These are phyloP conservation scores for Vigna radiata DNA, from an alignment of 306 rosid genomes.

Conservation along the genomic window DNA sequence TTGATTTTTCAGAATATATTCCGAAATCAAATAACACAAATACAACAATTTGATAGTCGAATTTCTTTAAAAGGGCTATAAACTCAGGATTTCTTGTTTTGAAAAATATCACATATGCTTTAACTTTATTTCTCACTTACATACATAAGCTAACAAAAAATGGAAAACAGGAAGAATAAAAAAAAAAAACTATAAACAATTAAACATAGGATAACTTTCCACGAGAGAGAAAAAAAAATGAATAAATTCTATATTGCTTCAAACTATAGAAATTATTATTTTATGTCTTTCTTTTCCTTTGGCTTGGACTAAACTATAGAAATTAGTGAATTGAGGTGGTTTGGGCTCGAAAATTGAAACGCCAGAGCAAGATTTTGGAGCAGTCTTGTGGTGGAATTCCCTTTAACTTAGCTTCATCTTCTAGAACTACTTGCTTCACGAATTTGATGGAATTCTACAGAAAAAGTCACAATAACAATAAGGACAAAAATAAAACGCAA, in stretches of 20 bases:
- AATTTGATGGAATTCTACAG: constrained; percentile 82
- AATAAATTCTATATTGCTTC: constrained; percentile 39
- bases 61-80: background rate
- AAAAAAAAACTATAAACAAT: constrained; percentile 40
- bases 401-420: constrained; percentile 81
- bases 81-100: background rate
- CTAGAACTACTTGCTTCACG: constrained; percentile 94
- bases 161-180: constrained; percentile 26
- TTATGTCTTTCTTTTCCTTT: background rate
- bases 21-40: too few relatives aligned
- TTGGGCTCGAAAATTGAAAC: constrained; percentile 53
- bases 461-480: background rate
- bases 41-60: background rate
- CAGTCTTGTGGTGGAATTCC: constrained; percentile 89
- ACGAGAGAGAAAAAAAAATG: constrained; percentile 29
- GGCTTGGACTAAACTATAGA: constrained; percentile 34
- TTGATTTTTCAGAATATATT: too few relatives aligned
- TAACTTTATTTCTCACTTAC: constrained; percentile 6
- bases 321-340: constrained; percentile 47
- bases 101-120: constrained; percentile 19
- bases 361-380: constrained; percentile 89
- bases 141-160: constrained; percentile 38
- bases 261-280: constrained; percentile 16
- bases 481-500: background rate
- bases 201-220: constrained; percentile 6